These are phyloP conservation scores for Fusarium sp. DNA, from an alignment of 2,329 filamentous ascomycete species.

Conservation along the genomic window DNA sequence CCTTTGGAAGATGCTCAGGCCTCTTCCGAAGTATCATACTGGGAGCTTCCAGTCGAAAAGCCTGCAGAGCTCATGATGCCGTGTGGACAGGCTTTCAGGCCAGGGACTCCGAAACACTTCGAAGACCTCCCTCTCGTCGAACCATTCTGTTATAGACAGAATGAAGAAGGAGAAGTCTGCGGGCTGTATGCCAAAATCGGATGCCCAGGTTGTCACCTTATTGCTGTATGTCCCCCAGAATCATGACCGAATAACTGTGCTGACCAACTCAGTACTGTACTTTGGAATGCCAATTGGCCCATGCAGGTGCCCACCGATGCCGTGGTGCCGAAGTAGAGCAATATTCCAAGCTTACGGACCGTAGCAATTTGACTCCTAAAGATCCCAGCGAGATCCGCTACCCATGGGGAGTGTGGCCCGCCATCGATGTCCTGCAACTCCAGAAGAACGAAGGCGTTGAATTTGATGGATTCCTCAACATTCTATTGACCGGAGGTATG, in stretches of 20 bases:
- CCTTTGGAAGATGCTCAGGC: background rate
- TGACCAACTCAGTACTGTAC: constrained; percentile 41
- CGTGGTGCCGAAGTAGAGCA: background rate
- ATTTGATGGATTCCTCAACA: constrained; percentile 31
- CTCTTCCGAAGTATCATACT: background rate
- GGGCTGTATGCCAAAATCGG: constrained; percentile 1
- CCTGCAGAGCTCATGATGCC: background rate
- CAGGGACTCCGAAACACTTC: background rate
- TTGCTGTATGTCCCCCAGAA: constrained; percentile 28
- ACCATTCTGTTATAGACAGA: constrained; percentile 18
- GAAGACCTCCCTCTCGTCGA: background rate
- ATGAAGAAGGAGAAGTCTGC: constrained; percentile 6
- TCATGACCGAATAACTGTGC: background rate
- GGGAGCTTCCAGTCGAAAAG: background rate
- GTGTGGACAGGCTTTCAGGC: background rate
- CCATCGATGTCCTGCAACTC: constrained; percentile 44
- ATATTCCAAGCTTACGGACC: background rate
- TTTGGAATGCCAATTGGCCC: constrained; percentile 20
- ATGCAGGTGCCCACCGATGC: constrained; percentile 24
- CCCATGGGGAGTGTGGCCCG: constrained; percentile 35
- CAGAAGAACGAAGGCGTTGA: constrained; percentile 42
- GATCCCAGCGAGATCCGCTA: background rate
- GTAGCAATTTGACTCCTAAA: background rate
- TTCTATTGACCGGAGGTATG: constrained; percentile 42
- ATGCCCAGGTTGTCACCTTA: constrained; percentile 35